phyloP scores from a whole-genome alignment of 163 green algal genomes.

The Scenedesmus sp. region DNA sequence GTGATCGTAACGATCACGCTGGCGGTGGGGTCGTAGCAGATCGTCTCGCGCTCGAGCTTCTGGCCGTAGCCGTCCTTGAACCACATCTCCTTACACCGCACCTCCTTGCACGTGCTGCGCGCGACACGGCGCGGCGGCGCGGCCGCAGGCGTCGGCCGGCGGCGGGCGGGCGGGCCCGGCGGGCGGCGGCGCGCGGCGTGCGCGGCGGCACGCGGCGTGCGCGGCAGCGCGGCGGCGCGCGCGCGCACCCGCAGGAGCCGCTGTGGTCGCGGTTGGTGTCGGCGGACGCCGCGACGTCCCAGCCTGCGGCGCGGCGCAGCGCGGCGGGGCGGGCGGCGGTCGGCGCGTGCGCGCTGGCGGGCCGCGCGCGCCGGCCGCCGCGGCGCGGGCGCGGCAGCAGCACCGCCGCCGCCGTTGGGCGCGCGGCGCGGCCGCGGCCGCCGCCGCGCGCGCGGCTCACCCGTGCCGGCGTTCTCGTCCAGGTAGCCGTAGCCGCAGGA shows the following conservation, averaged over 20 bases:
- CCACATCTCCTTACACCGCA: constrained; percentile 26
- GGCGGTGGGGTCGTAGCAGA: constrained; percentile 51
- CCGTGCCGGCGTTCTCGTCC: constrained; percentile 10
- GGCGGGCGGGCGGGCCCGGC: not conserved
- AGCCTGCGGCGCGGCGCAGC: not conserved
- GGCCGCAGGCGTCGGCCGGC: no score
- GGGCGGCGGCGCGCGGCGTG: no score
- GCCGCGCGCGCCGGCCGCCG: no score
- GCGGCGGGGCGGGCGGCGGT: not conserved
- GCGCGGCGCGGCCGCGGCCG: no score
- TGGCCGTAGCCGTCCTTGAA: constrained; percentile 50
- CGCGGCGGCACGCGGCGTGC: no score
- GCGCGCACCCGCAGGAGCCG: constrained; percentile 21
- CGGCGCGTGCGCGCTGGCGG: no score
- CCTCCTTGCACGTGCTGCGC: constrained; percentile 48
- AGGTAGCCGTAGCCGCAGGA: constrained; percentile 50
- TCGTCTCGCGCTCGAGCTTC: constrained; percentile 46
- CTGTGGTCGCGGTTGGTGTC: not conserved
- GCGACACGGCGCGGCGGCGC: not conserved
- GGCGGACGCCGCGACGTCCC: constrained; percentile 13
- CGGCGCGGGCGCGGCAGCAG: no score
- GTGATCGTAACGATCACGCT: constrained; percentile 56
- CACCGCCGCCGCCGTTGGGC: no score
- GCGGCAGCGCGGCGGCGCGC: no score
- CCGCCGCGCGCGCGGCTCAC: not conserved